Conservation (phyloP, 176 grass and related monocot genomes). For the Triticum dicoccoides region DNA sequence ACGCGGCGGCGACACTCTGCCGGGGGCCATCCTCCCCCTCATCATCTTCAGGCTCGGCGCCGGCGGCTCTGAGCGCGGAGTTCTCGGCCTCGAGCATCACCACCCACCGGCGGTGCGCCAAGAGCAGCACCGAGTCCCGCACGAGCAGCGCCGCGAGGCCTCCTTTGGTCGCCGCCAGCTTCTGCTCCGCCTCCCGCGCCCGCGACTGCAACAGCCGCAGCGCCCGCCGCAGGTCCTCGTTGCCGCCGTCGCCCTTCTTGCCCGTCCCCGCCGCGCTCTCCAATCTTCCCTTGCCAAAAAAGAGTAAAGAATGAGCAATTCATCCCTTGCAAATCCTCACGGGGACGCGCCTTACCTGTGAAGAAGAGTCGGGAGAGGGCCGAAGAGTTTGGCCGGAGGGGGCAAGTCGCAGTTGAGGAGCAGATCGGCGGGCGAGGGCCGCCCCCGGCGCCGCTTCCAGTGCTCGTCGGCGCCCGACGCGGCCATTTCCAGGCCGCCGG, state of each 20-base stretch:
- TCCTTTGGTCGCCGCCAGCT: conserved; percentile 45
- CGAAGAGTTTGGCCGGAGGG: conserved; percentile 82
- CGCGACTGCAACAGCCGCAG: conserved; percentile 88
- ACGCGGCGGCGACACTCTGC: conserved; percentile 24
- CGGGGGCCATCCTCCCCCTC: neutral
- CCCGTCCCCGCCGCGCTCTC: conserved; percentile 24
- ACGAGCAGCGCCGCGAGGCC: conserved; percentile 58
- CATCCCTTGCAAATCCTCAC: too few relatives aligned
- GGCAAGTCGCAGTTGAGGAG: conserved; percentile 95
- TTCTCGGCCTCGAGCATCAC: conserved; percentile 84
- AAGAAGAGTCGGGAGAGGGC: conserved; percentile 30
- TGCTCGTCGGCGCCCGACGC: neutral
- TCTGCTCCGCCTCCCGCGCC: conserved; percentile 79
- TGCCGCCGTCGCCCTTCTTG: neutral
- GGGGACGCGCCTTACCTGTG: too few relatives aligned
- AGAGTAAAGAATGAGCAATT: too few relatives aligned
- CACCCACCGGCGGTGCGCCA: conserved; percentile 77
- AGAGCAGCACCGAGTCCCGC: conserved; percentile 63
- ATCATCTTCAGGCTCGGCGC: neutral
- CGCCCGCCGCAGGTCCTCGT: conserved; percentile 52
- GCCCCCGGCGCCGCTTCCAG: neutral
- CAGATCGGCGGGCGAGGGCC: conserved; percentile 45
- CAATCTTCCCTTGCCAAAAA: conserved; percentile 22
- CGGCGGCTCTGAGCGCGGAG: conserved; percentile 18
- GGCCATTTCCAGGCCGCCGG: conserved; percentile 32